A percentile compares a stretch with the other conserved stretches of the same genome.
Evolutionary conservation across 2,329 filamentous ascomycete genomes (phyloP).

Genomic region (Tolypocladium pustulatum): DNA sequence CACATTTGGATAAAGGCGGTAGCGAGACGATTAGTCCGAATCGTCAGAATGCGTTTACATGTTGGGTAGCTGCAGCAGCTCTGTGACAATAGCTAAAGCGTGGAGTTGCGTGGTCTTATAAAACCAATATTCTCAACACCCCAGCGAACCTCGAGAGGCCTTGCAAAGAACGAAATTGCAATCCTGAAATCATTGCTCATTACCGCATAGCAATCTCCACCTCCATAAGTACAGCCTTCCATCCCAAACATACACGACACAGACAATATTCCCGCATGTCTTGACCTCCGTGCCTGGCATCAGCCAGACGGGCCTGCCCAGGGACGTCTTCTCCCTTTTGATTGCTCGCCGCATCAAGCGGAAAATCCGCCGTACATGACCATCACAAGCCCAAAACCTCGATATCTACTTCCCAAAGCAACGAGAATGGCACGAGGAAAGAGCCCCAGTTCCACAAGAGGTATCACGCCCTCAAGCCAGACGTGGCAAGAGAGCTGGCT

Average conservation of each 20-base stretch:
- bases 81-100: neutral
- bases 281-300: neutral
- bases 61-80: neutral
- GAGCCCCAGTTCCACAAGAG: neutral
- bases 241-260: conserved; percentile 10
- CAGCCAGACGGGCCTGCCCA: neutral
- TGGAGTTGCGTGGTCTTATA: neutral
- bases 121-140: neutral
- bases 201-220: conserved; percentile 13
- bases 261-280: neutral
- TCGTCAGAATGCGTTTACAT: neutral
- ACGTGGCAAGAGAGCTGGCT: neutral
- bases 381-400: neutral
- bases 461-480: neutral
- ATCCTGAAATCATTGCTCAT: conserved; percentile 18
- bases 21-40: neutral
- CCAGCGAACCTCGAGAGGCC: neutral
- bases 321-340: neutral
- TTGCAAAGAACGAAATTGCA: neutral
- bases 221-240: conserved; percentile 13
- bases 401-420: neutral
- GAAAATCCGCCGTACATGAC: neutral
- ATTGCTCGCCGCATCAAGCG: neutral
- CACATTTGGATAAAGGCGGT: neutral
- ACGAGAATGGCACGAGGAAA: neutral